Base-by-base conservation (phyloP, 2,329 filamentous ascomycete species). In the Penicillium freii region DNA sequence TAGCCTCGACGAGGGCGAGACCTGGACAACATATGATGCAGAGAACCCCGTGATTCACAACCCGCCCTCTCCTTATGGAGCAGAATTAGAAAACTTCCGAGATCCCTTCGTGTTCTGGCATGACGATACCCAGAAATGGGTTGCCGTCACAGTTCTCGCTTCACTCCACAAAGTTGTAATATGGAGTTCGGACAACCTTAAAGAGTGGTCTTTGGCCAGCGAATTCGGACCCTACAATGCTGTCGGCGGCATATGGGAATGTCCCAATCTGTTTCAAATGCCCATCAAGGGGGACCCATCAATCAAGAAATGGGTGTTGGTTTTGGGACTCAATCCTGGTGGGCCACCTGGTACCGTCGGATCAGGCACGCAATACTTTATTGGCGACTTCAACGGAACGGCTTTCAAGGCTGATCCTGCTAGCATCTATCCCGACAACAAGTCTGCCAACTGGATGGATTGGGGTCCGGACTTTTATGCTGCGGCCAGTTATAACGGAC, bases 1-100 rank as follows among this genome's bases (percentile, higher is more conserved):
- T 69, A 87, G 84, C 0, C 70, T 74, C 25, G 86, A 89, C 61
- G 81, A 81, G 15, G 86, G 87, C 17, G 84, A 82, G 66, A 84
- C 80, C 0, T 88, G 87, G 63, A 78, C 77, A 39, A 81, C 82
- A 40, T 89, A 87, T 59, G 73, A 77, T 4, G 60, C 57, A 7
- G 71, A 68, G 1, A 89, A 89, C 58, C 86, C 87, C 0, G 81
- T 88, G 10, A 81, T 89, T 36, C 71, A 77, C 53, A 80, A 61
- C 5, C 64, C 65, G 4, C 81, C 69, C 73, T 75, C 61, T 75
- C 80, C 40, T 73, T 73, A 31, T 80, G 86, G 60, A 87, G 40
- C 43, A 3, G 57, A 67, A 31, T 61, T 60, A 23, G 10, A 58
- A 23, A 56, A 67, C 13, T 67, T 88, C 74, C 82, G 86, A 10